Evolutionary conservation across 306 rosid genomes (phyloP).

Genomic region (Aeschynomene evenia): DNA sequence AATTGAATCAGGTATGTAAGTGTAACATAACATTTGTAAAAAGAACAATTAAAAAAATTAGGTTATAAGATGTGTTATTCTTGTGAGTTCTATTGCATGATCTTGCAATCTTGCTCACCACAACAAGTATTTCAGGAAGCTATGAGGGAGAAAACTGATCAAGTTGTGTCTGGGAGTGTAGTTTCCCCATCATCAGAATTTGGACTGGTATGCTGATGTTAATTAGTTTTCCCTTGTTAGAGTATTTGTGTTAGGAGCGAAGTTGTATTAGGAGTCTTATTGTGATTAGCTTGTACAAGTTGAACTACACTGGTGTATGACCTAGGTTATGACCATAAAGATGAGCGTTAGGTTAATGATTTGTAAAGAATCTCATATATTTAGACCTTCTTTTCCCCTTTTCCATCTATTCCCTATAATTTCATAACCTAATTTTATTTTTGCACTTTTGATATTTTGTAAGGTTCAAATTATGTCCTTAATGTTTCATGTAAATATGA

Average conservation of each 20-base stretch:
- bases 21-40: background rate
- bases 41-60: conserved; percentile 7
- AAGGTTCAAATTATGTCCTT: conserved; percentile 3
- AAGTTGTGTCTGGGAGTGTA: conserved; percentile 30
- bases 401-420: background rate
- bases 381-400: background rate
- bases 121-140: conserved; percentile 37
- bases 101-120: conserved; percentile 20
- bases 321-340: conserved; percentile 2
- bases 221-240: conserved; percentile 10
- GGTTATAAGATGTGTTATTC: conserved; percentile 4
- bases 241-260: background rate
- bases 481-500: conserved; percentile 23
- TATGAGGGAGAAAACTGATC: conserved; percentile 34
- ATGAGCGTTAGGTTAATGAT: background rate
- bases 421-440: background rate
- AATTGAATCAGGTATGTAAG: conserved; percentile 41
- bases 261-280: background rate
- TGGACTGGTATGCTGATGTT: conserved; percentile 44
- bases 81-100: conserved; percentile 14
- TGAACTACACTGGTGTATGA: background rate
- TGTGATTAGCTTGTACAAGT: background rate
- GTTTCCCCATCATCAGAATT: conserved; percentile 33
- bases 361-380: background rate
- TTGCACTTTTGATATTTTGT: conserved; percentile 20